phyloP scores from a whole-genome alignment of 176 grass and related monocot genomes.

The Saccharum officinarum region DNA sequence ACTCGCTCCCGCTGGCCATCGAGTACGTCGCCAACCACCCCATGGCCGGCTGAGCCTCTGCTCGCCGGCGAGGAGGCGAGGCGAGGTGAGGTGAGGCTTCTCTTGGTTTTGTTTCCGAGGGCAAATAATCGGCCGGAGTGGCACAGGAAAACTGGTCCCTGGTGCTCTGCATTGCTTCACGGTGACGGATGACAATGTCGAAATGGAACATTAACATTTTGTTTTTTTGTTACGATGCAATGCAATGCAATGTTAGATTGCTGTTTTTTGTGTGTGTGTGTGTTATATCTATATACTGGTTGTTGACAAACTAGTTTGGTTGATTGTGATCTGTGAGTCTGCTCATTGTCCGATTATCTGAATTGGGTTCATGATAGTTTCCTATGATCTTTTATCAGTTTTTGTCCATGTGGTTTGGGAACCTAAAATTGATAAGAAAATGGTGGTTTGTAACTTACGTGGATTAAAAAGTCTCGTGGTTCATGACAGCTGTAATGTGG shows the following conservation, averaged over 20 bases:
- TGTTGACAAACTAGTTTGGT: neutral
- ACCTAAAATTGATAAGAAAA: neutral
- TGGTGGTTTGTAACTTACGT: neutral
- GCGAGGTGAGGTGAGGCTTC: neutral
- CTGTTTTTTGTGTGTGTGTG: slow-evolving; percentile 5
- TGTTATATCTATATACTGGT: neutral
- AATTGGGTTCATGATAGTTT: neutral
- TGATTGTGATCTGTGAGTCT: neutral
- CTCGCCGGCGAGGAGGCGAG: slow-evolving; percentile 12
- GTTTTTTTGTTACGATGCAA: neutral
- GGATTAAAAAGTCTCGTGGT: neutral
- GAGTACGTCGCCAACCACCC: slow-evolving; percentile 76
- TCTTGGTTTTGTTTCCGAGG: slow-evolving; percentile 26
- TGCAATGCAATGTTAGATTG: slow-evolving; percentile 28
- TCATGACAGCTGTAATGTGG: neutral
- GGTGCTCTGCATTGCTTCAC: neutral
- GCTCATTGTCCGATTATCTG: neutral
- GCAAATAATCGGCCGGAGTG: slow-evolving; percentile 45
- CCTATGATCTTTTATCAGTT: neutral
- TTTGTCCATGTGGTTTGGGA: neutral
- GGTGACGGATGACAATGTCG: neutral
- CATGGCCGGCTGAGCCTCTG: slow-evolving; percentile 50
- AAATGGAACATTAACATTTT: slow-evolving; percentile 34
- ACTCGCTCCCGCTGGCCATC: slow-evolving; percentile 68
- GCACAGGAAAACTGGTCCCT: slow-evolving; percentile 38